Evolutionary conservation across 176 grass and related monocot genomes (phyloP).

Genomic region (Eragrostis nindensis): DNA sequence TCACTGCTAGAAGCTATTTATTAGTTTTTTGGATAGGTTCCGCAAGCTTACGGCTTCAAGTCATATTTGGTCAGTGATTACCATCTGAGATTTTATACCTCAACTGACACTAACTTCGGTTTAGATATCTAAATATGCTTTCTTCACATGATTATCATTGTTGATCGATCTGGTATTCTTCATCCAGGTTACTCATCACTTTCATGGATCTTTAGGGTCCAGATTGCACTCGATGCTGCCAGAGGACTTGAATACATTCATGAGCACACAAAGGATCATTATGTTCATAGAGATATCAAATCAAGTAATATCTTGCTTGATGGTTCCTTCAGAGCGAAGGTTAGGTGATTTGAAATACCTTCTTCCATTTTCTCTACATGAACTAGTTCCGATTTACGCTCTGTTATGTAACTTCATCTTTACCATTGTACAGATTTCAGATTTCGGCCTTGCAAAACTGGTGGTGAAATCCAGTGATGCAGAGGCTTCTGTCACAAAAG

Average conservation of each 20-base stretch:
- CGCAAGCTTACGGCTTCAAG: background rate
- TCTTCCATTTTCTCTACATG: background rate
- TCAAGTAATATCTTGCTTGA: constrained; percentile 99
- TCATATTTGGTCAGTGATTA: background rate
- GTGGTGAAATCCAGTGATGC: constrained; percentile 84
- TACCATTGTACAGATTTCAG: constrained; percentile 74
- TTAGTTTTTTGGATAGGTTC: background rate
- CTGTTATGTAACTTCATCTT: constrained; percentile 11
- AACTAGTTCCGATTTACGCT: background rate
- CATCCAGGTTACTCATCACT: constrained; percentile 76
- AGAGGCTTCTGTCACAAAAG: constrained; percentile 96
- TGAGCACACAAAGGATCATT: constrained; percentile 98
- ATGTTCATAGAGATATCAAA: constrained; percentile 99
- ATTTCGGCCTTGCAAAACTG: constrained; percentile 98
- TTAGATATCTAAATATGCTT: constrained; percentile 1
- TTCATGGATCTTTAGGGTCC: constrained; percentile 96
- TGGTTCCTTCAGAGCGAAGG: constrained; percentile 90
- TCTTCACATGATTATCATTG: background rate
- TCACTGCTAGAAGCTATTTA: background rate
- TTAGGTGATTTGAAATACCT: constrained; percentile 39
- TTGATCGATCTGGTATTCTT: constrained; percentile 33
- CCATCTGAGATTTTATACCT: background rate
- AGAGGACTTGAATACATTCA: constrained; percentile 99
- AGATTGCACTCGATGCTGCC: constrained; percentile 93
- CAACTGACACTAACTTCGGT: background rate